A percentile compares a stretch with the other conserved stretches of the same genome.
Evolutionary conservation across 2,329 filamentous ascomycete species (phyloP).

Genomic region (Ceratocystis diversiconidia): DNA sequence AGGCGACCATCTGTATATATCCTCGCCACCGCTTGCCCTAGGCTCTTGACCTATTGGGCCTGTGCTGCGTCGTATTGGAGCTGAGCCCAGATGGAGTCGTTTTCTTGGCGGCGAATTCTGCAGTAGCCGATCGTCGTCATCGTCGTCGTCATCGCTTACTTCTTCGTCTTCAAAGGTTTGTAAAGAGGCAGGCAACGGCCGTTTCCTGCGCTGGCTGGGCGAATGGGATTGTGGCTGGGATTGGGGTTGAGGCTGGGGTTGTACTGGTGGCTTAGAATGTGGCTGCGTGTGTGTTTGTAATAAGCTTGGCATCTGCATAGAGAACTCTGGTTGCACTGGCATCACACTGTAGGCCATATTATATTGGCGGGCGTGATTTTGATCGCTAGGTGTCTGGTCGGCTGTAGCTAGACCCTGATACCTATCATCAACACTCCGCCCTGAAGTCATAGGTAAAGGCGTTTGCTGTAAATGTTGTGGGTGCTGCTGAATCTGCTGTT

Average conservation of each 20-base stretch:
- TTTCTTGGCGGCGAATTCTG: not conserved
- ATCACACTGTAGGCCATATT: not conserved
- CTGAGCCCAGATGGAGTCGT: not conserved
- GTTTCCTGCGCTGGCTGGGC: not conserved
- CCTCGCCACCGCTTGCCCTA: not conserved
- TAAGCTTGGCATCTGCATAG: slow-evolving; percentile 1
- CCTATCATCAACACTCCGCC: not conserved
- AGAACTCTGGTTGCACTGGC: not conserved
- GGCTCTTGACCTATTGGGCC: not conserved
- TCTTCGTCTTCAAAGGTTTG: not conserved
- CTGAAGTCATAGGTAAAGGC: not conserved
- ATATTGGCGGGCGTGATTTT: not conserved
- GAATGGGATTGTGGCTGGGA: not conserved
- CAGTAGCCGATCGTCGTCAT: slow-evolving; percentile 5
- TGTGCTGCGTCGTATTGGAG: not conserved
- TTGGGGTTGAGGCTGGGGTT: slow-evolving; percentile 4
- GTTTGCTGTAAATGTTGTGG: not conserved
- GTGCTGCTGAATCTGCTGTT: not conserved
- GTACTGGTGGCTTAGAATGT: not conserved
- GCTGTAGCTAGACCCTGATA: not conserved
- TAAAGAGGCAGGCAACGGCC: not conserved
- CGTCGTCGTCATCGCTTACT: slow-evolving; percentile 6
- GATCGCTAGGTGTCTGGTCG: not conserved
- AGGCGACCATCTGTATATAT: slow-evolving; percentile 9
- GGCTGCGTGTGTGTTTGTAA: slow-evolving; percentile 16